phyloP scores from a whole-genome alignment of 805 yeast species.

The Suhomyces canberraensis region DNA sequence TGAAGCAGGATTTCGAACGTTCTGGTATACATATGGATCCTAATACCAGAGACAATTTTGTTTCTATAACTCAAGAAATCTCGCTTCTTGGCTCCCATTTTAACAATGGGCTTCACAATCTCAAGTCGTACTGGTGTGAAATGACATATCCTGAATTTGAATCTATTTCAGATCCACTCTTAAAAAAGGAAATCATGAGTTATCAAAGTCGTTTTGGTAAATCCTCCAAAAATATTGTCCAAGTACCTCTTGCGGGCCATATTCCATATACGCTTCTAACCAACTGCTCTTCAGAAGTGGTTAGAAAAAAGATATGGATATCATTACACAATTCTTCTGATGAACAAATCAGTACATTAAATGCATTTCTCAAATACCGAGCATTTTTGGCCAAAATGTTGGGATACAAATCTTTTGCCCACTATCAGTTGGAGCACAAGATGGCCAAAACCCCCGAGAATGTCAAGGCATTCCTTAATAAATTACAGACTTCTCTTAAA shows the following conservation, averaged over 20 bases:
- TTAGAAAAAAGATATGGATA: conserved; percentile 72
- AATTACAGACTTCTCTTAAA: conserved; percentile 51
- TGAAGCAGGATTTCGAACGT: conserved; percentile 81
- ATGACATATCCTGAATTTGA: conserved; percentile 30
- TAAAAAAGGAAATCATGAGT: conserved; percentile 24
- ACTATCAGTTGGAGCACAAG: conserved; percentile 82
- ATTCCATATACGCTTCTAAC: conserved; percentile 64
- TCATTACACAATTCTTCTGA: conserved; percentile 64
- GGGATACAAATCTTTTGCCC: conserved; percentile 67
- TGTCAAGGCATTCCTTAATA: conserved; percentile 65
- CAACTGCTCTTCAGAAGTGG: conserved; percentile 49
- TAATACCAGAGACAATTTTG: conserved; percentile 62
- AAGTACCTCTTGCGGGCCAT: conserved; percentile 49
- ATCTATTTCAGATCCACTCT: conserved; percentile 16
- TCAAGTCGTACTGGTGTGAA: conserved; percentile 37
- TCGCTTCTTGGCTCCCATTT: conserved; percentile 80
- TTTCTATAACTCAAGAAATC: conserved; percentile 74
- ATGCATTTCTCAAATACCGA: conserved; percentile 59
- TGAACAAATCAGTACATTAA: conserved; percentile 59
- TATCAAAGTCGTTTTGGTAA: conserved; percentile 25
- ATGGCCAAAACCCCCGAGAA: conserved; percentile 83
- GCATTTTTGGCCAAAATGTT: conserved; percentile 69
- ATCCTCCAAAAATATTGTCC: conserved; percentile 10
- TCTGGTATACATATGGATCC: conserved; percentile 84
- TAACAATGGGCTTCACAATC: conserved; percentile 43